phyloP scores from a whole-genome alignment of 306 rosid genomes.

The Quercus agrifolia region DNA sequence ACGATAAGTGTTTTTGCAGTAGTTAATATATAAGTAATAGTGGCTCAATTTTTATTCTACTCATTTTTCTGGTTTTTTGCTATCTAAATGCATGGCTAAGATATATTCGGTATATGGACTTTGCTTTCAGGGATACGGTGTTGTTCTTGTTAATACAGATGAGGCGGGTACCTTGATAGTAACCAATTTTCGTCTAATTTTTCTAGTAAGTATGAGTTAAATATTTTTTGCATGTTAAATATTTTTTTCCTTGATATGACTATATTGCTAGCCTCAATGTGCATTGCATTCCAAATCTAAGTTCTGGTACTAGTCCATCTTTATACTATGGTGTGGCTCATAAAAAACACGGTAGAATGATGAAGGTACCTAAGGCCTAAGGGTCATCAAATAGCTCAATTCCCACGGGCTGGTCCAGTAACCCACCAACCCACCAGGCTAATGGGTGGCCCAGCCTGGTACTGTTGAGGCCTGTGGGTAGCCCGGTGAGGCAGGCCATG shows the following conservation, averaged over 20 bases:
- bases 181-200: constrained; percentile 87
- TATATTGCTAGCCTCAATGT: not conserved
- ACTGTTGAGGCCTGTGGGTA: too few species aligned
- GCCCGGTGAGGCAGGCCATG: too few species aligned
- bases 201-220: constrained; percentile 63
- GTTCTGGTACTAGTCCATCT: not conserved
- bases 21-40: not conserved
- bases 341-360: not conserved
- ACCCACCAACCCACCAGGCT: too few species aligned
- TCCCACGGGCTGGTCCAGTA: too few species aligned
- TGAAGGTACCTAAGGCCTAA: not conserved
- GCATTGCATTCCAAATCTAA: not conserved
- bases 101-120: constrained; percentile 20
- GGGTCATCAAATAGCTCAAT: too few species aligned
- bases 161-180: constrained; percentile 86
- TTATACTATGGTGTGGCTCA: not conserved
- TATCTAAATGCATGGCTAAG: constrained; percentile 11
- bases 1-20: not conserved
- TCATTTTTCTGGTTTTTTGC: not conserved
- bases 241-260: constrained; percentile 4
- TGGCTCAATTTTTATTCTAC: not conserved
- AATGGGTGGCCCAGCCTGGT: too few species aligned
- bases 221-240: constrained; percentile 14
- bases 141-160: constrained; percentile 90
- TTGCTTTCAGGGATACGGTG: constrained; percentile 76